A percentile compares a stretch with the other conserved stretches of the same genome.
Conservation (phyloP, 139 green algal species). For the Pleodorina starrii region DNA sequence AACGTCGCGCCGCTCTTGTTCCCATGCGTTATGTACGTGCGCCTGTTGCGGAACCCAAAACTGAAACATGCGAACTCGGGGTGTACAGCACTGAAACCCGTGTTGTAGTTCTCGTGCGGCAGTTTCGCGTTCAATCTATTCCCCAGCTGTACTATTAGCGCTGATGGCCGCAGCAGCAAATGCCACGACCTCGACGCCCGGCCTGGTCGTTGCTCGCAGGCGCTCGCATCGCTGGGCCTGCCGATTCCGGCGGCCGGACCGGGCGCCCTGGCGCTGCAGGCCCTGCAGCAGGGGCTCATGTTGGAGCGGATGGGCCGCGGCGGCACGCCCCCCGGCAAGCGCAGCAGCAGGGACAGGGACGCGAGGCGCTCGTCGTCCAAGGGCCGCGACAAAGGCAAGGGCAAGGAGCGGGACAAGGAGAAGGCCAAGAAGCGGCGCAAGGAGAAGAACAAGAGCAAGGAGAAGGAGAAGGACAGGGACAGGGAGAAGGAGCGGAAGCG, state of each 20-base stretch:
- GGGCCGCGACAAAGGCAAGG: not conserved
- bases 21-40: no score
- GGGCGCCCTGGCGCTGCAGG: not conserved
- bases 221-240: not conserved
- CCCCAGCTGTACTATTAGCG: no score
- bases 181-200: no score
- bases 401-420: conserved; percentile 6
- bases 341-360: not conserved
- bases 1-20: no score
- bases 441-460: not conserved
- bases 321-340: not conserved
- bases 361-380: not conserved
- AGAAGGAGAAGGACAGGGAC: not conserved
- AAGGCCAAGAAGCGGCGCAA: not conserved
- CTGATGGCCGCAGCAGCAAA: no score
- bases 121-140: no score
- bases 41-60: no score
- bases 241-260: not conserved
- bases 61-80: no score
- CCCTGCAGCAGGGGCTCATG: not conserved
- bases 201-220: conserved; percentile 23
- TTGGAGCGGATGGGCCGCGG: not conserved
- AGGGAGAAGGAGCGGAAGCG: not conserved
- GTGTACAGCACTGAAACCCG: no score
- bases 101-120: no score